These are phyloP conservation scores for Plenodomus lindquistii DNA, from an alignment of 2,329 filamentous ascomycete species.

Conservation along the genomic window DNA sequence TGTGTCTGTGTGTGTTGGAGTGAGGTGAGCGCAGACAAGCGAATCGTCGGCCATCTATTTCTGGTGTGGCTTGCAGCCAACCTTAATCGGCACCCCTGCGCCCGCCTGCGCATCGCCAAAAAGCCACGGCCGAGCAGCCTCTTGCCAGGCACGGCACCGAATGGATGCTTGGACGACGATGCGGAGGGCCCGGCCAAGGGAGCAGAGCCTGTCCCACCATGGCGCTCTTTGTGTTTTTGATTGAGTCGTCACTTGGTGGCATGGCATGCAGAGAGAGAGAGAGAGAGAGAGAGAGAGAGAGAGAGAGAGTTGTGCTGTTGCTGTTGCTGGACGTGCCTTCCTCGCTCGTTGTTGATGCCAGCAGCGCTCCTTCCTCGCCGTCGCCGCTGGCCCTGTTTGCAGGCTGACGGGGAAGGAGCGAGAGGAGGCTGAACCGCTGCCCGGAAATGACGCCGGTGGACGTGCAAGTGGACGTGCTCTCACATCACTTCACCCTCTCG, in stretches of 20 bases:
- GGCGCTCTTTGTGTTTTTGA: slow-evolving; percentile 19
- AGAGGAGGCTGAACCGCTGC: slow-evolving; percentile 8
- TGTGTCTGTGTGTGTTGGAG: slow-evolving; percentile 19
- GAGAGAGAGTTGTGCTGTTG: background rate
- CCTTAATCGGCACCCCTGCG: slow-evolving; percentile 40
- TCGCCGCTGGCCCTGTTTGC: slow-evolving; percentile 21
- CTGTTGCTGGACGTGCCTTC: background rate
- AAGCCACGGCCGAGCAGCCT: slow-evolving; percentile 31
- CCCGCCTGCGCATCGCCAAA: slow-evolving; percentile 27
- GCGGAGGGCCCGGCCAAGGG: slow-evolving; percentile 16
- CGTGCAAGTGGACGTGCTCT: too few relatives aligned
- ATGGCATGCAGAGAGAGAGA: slow-evolving; percentile 3
- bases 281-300: background rate
- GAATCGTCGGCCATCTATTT: slow-evolving; percentile 40
- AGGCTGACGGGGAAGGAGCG: slow-evolving; percentile 18
- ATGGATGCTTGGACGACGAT: slow-evolving; percentile 11
- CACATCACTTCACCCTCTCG: background rate
- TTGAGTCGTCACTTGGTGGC: slow-evolving; percentile 3
- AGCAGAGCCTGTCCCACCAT: slow-evolving; percentile 22
- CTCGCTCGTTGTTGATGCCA: background rate
- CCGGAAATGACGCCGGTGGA: too few relatives aligned
- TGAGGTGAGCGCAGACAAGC: slow-evolving; percentile 41
- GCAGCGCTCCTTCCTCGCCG: slow-evolving; percentile 16
- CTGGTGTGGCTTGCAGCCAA: slow-evolving; percentile 46
- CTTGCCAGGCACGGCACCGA: slow-evolving; percentile 24